phyloP scores from a whole-genome alignment of 305 asterid genomes.

The Fraxinus baroniana region DNA sequence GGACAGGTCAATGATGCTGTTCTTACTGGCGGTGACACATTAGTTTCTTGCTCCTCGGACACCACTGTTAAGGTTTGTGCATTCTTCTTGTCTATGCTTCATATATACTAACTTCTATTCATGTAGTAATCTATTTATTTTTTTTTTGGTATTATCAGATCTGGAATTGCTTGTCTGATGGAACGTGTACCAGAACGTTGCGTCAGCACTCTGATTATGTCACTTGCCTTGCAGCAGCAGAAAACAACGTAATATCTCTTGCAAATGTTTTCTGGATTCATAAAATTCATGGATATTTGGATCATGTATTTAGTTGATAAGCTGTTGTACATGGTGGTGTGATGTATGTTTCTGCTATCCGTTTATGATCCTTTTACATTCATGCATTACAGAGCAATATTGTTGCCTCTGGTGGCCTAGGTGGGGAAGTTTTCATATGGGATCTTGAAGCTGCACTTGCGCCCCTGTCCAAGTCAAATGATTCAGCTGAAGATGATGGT shows the following conservation, averaged over 20 bases:
- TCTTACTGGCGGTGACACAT: constrained; percentile 63
- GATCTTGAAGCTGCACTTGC: constrained; percentile 90
- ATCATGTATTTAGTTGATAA: neutral
- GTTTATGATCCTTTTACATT: constrained; percentile 25
- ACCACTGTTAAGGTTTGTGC: constrained; percentile 78
- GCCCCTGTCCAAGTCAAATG: constrained; percentile 71
- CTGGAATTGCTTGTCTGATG: constrained; percentile 75
- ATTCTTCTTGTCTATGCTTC: constrained; percentile 7
- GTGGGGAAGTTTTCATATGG: constrained; percentile 98
- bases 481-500: constrained; percentile 64
- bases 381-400: constrained; percentile 61
- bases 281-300: neutral
- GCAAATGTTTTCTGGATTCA: constrained; percentile 1
- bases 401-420: constrained; percentile 96
- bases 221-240: constrained; percentile 93
- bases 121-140: constrained; percentile 11
- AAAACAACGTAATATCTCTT: constrained; percentile 56
- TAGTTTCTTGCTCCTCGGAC: constrained; percentile 94
- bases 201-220: constrained; percentile 90
- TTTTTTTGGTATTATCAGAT: constrained; percentile 45
- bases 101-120: constrained; percentile 8
- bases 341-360: constrained; percentile 1
- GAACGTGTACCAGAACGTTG: constrained; percentile 68
- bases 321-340: constrained; percentile 10
- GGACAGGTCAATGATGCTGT: constrained; percentile 89